Conservation (phyloP, 305 asterid species). For the Ilex paraguariensis region DNA sequence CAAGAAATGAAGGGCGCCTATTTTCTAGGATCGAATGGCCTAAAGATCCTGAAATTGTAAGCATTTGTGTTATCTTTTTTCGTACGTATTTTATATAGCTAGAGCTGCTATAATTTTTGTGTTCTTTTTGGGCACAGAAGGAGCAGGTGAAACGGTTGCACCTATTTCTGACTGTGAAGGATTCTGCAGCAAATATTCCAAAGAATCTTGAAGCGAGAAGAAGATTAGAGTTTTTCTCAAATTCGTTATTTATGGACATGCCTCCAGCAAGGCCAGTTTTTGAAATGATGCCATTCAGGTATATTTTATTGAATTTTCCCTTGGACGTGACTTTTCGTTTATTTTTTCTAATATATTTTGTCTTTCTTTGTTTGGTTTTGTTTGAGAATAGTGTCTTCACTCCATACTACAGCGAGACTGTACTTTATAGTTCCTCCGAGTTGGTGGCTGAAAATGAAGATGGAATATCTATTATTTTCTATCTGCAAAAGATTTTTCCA, state of each 20-base stretch:
- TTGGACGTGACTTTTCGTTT: constrained; percentile 13
- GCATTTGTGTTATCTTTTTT: constrained; percentile 16
- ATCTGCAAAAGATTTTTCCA: constrained; percentile 97
- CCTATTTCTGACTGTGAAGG: constrained; percentile 95
- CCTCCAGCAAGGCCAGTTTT: constrained; percentile 88
- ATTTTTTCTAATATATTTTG: constrained; percentile 18
- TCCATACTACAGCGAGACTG: constrained; percentile 98
- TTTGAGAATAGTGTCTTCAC: constrained; percentile 84
- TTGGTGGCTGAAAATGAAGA: constrained; percentile 94
- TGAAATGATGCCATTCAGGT: constrained; percentile 98
- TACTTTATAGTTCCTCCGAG: constrained; percentile 90
- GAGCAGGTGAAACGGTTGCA: constrained; percentile 97
- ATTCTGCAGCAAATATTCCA: constrained; percentile 92
- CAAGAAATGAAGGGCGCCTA: constrained; percentile 94
- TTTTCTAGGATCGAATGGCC: constrained; percentile 97
- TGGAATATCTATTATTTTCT: constrained; percentile 92
- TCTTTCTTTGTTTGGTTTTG: constrained; percentile 20
- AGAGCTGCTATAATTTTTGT: not conserved
- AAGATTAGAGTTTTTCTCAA: constrained; percentile 82
- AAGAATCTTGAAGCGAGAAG: constrained; percentile 98
- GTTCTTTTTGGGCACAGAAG: constrained; percentile 44
- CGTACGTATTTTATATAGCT: constrained; percentile 8
- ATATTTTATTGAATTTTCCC: constrained; percentile 13
- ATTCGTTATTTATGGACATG: constrained; percentile 95
- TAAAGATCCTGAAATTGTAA: constrained; percentile 78